Conservation (phyloP, 2,329 filamentous ascomycete genomes). For the Aspergillus neoniger region DNA sequence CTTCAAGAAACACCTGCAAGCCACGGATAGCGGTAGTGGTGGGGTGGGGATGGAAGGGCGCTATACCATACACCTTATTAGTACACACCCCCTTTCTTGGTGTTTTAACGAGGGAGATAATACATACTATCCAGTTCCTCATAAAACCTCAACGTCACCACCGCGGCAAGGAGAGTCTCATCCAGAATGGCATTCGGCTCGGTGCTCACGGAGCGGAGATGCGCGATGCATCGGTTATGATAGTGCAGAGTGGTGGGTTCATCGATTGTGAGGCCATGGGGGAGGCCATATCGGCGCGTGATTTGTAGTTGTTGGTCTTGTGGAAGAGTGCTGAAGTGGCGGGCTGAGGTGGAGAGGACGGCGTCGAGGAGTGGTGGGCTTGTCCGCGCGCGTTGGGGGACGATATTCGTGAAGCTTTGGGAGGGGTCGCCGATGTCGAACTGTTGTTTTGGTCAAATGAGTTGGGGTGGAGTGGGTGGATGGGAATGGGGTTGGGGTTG, state of each 20-base stretch:
- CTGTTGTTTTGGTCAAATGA: not conserved
- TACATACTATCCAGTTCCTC: constrained; percentile 41
- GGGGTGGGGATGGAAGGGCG: constrained; percentile 23
- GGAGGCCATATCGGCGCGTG: constrained; percentile 17
- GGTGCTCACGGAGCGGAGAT: constrained; percentile 35
- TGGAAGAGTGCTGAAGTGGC: constrained; percentile 34
- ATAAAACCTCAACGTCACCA: constrained; percentile 45
- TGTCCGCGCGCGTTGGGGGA: constrained; percentile 42
- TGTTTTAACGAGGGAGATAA: too few species aligned
- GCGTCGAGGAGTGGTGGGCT: constrained; percentile 43
- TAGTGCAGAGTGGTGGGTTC: constrained; percentile 39
- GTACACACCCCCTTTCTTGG: too few species aligned
- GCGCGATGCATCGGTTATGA: constrained; percentile 41
- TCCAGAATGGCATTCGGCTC: constrained; percentile 11
- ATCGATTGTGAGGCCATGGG: constrained; percentile 20
- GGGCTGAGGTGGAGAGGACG: constrained; percentile 39
- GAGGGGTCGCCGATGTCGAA: constrained; percentile 46
- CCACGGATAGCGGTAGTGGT: constrained; percentile 22
- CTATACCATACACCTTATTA: constrained; percentile 1
- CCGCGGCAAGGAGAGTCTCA: constrained; percentile 38
- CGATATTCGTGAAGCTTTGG: constrained; percentile 41
- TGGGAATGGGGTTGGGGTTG: not conserved
- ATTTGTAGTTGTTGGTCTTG: constrained; percentile 14
- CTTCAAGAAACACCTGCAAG: constrained; percentile 30
- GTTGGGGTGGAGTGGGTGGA: too few species aligned